Base-by-base conservation (phyloP, 139 green algal species). In the Tetradesmus lagerheimii region DNA sequence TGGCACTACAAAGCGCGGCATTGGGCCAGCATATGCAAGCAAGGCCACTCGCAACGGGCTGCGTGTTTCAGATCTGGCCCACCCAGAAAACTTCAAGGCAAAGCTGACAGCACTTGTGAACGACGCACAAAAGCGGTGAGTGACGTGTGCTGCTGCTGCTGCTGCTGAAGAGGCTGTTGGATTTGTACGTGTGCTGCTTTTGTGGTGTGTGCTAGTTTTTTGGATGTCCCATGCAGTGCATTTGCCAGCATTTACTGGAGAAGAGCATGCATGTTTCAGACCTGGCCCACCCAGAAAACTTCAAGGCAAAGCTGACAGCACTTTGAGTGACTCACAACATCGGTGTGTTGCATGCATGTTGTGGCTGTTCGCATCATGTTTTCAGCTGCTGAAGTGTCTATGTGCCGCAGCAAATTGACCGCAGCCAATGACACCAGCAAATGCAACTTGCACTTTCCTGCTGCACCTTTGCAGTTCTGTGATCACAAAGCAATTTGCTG, bases 1-100 rank as follows among this genome's bases (percentile, higher is more conserved):
- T 50, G 98, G 98, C 79, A 99, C 98, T 57, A 99, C 98, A 38
- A 99, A 98, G 93, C 95, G 98, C 71, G 98, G 98, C 91, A 99
- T 99, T 90, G 98, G 98, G 35, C 98, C 98, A 20, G 97, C 96
- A 16, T 99, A 99, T 92, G 93, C 97, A 67, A 97, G 93, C 88
- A 99, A 99, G 91, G 96, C 97, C 84, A 99, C 94, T 0, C 95
- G 98, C 85, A 99, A 99, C 90, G 98, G 98, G 27, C 38, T 99
- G 62, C 95, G 98, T 12, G 96, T 99, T 39, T 95, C 95, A 45
- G 98, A 99, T 92, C 93, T 99, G 31, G 53, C 67, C 18, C 80
- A 93, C 78, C 47, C 71, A 12, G 91, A 64, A 20, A 41, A 53
- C 8, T 83, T 90, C 37, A 45, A 45, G 37, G 45, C 43, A 4